Conservation (phyloP, 192 early-diverging fungal genomes). For the Funneliformis geosporum region DNA sequence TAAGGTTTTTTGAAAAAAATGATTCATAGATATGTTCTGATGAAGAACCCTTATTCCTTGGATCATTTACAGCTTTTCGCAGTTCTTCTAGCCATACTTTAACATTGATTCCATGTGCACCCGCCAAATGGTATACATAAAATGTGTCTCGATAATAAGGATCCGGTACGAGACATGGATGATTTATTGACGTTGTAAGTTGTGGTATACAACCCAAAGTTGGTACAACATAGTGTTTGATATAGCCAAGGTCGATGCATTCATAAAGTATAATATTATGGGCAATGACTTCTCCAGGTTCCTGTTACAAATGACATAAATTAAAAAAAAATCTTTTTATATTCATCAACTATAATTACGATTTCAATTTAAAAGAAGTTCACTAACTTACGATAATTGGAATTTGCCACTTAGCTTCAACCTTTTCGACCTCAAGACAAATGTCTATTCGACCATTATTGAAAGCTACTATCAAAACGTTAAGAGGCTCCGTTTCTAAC, state of each 20-base stretch:
- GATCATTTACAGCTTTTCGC: slow-evolving; percentile 27
- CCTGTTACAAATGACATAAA: background rate
- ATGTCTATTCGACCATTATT: slow-evolving; percentile 64
- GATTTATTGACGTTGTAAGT: slow-evolving; percentile 3
- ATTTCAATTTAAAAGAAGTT: background rate
- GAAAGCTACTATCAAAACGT: slow-evolving; percentile 59
- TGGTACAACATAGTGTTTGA: slow-evolving; percentile 33
- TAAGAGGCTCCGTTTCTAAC: slow-evolving; percentile 46
- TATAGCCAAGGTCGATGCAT: slow-evolving; percentile 41
- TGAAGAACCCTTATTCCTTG: background rate
- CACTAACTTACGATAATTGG: background rate
- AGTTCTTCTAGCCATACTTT: slow-evolving; percentile 55
- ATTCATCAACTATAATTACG: background rate
- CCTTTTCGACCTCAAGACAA: slow-evolving; percentile 57
- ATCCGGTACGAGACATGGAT: slow-evolving; percentile 59
- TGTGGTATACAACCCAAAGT: background rate
- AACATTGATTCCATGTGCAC: slow-evolving; percentile 66
- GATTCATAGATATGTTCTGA: background rate
- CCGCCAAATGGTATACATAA: slow-evolving; percentile 69
- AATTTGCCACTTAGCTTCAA: slow-evolving; percentile 41
- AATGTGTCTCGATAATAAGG: slow-evolving; percentile 61
- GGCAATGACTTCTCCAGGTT: background rate
- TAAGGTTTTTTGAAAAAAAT: background rate
- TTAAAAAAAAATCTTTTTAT: background rate
- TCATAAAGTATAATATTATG: slow-evolving; percentile 41